A percentile compares a stretch with the other conserved stretches of the same genome.
Conservation (phyloP, 306 rosid genomes). For the Lathyrus tuberosus region DNA sequence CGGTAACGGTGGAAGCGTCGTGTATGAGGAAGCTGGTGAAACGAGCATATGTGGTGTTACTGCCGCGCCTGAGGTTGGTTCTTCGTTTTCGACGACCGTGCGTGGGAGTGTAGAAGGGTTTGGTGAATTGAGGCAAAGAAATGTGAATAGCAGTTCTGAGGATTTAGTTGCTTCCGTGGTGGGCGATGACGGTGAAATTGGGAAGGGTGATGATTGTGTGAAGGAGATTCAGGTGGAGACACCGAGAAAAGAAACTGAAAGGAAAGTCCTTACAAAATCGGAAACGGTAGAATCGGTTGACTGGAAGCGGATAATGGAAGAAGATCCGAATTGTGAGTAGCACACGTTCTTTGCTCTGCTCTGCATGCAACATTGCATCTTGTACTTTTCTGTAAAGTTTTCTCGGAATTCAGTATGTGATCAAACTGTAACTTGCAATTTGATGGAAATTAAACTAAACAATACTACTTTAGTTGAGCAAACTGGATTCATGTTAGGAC, state of each 20-base stretch:
- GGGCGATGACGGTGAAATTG: slow-evolving; percentile 14
- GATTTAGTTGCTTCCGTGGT: slow-evolving; percentile 41
- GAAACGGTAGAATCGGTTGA: slow-evolving; percentile 71
- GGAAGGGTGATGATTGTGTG: slow-evolving; percentile 45
- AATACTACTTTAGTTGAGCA: neutral
- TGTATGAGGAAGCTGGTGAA: slow-evolving; percentile 46
- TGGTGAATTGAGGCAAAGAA: slow-evolving; percentile 80
- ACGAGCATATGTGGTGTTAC: slow-evolving; percentile 43
- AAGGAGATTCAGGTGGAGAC: slow-evolving; percentile 49
- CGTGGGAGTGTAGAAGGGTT: slow-evolving; percentile 57
- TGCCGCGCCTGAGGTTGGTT: slow-evolving; percentile 43
- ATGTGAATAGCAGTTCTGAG: slow-evolving; percentile 52
- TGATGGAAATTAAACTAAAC: slow-evolving; percentile 2
- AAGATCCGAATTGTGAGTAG: slow-evolving; percentile 87
- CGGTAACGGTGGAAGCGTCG: slow-evolving; percentile 42
- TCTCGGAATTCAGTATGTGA: slow-evolving; percentile 6
- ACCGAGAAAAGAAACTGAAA: slow-evolving; percentile 54
- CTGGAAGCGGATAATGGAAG: slow-evolving; percentile 86
- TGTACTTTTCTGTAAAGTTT: neutral
- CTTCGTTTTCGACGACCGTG: slow-evolving; percentile 44
- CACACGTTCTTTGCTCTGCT: slow-evolving; percentile 24
- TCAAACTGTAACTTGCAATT: neutral
- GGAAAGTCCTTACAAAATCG: slow-evolving; percentile 47
- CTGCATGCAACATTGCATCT: slow-evolving; percentile 39
- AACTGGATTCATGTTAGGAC: too few relatives aligned